A percentile compares a stretch with the other conserved stretches of the same genome.
These are phyloP conservation scores for Melampsora americana DNA, from an alignment of 1,284 basidiomycete species.

Conservation along the genomic window DNA sequence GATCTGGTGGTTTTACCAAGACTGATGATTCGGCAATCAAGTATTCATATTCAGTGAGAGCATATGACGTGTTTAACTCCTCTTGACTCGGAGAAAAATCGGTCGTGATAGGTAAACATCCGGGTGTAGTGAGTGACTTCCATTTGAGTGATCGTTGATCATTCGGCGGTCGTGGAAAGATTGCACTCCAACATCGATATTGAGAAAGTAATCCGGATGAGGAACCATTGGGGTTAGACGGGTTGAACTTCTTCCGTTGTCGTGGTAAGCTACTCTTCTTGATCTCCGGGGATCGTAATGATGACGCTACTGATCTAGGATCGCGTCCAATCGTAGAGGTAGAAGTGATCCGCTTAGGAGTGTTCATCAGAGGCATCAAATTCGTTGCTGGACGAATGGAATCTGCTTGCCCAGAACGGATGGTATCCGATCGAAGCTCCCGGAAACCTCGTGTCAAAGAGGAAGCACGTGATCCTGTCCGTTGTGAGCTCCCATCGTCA, in stretches of 20 bases:
- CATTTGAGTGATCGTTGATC: slow-evolving; percentile 19
- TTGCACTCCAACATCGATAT: slow-evolving; percentile 81
- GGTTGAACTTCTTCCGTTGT: slow-evolving; percentile 59
- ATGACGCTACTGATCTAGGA: slow-evolving; percentile 29
- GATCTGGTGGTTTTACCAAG: slow-evolving; percentile 51
- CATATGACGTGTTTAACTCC: slow-evolving; percentile 74
- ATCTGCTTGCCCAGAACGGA: slow-evolving; percentile 23
- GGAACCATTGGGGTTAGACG: slow-evolving; percentile 58
- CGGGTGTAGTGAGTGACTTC: slow-evolving; percentile 53
- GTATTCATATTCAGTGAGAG: slow-evolving; percentile 63
- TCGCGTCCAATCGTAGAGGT: slow-evolving; percentile 42
- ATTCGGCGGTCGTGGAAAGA: slow-evolving; percentile 68
- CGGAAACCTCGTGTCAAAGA: slow-evolving; percentile 8
- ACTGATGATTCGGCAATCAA: slow-evolving; percentile 53
- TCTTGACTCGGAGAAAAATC: slow-evolving; percentile 75
- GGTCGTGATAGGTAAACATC: slow-evolving; percentile 85
- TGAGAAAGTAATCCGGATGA: slow-evolving; percentile 57
- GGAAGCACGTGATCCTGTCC: slow-evolving; percentile 12
- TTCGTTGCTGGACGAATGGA: slow-evolving; percentile 33
- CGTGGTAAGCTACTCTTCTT: slow-evolving; percentile 9
- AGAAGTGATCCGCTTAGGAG: slow-evolving; percentile 26
- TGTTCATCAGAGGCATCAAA: slow-evolving; percentile 45
- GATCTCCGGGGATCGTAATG: slow-evolving; percentile 47
- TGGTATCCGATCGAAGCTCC: slow-evolving; percentile 33
- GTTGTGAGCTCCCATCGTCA: background rate